Evolutionary conservation across 2,329 filamentous ascomycete genomes (phyloP).

Genomic region (Phialemonium atrogriseum): DNA sequence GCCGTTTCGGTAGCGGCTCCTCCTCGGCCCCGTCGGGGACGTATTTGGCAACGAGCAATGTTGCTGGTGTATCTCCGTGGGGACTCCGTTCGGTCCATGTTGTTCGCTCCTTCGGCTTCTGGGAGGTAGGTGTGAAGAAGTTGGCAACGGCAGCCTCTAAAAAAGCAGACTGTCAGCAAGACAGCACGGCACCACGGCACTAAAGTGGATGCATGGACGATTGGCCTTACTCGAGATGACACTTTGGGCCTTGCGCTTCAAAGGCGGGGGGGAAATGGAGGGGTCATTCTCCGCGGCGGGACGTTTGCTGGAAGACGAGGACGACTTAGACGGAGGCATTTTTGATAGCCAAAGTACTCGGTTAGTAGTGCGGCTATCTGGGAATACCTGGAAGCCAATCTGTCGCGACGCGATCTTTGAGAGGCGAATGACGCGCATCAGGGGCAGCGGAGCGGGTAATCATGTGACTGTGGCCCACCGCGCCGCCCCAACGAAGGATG

Average conservation of each 20-base stretch:
- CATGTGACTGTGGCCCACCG: no score
- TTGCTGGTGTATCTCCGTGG: constrained; percentile 36
- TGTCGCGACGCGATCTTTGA: no score
- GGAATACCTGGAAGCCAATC: no score
- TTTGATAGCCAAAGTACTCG: no score
- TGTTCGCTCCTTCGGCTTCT: constrained; percentile 72
- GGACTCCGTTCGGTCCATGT: constrained; percentile 61
- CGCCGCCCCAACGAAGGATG: no score
- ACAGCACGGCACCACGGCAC: no score
- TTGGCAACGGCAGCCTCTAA: constrained; percentile 63
- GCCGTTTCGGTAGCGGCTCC: constrained; percentile 24
- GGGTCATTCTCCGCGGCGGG: constrained; percentile 20
- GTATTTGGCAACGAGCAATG: constrained; percentile 71
- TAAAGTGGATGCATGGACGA: no score
- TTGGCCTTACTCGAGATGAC: constrained; percentile 41
- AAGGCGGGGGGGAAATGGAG: constrained; percentile 42
- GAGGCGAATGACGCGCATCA: no score
- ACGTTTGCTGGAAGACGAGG: constrained; percentile 11
- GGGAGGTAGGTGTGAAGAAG: constrained; percentile 82
- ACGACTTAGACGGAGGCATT: not conserved
- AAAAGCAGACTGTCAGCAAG: no score
- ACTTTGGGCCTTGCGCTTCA: constrained; percentile 44
- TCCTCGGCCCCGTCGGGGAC: constrained; percentile 31
- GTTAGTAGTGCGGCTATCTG: no score
- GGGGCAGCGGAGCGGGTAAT: no score